phyloP scores from a whole-genome alignment of 345 rosid species.

The Crucihimalaya himalaica region DNA sequence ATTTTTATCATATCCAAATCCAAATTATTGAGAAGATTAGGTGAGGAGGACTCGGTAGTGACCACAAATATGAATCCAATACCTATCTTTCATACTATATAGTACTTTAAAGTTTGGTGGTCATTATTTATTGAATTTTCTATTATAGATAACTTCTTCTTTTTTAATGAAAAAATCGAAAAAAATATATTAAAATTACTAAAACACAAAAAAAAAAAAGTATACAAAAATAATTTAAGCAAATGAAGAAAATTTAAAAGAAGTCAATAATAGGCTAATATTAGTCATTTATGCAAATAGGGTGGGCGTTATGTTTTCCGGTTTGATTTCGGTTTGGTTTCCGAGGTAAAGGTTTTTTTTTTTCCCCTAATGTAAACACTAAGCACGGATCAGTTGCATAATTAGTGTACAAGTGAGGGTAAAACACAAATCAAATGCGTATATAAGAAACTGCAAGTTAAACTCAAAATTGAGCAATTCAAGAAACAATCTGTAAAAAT shows the following conservation, averaged over 20 bases:
- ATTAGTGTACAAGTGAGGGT: background rate
- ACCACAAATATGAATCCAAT: background rate
- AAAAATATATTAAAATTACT: no score
- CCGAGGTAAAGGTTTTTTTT: no score
- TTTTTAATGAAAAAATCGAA: no score
- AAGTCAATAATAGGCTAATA: background rate
- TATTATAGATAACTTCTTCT: no score
- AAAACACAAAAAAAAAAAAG: no score
- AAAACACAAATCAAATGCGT: conserved; percentile 3
- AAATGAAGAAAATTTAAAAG: background rate
- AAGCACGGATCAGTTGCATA: background rate
- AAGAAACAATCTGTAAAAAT: conserved; percentile 17
- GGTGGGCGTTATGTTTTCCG: no score
- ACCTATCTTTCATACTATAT: no score
- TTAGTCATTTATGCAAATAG: background rate
- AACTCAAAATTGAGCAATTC: background rate
- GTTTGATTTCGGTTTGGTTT: no score
- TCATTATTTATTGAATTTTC: no score
- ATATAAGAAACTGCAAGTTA: background rate
- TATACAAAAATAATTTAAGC: no score
- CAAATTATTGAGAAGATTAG: conserved; percentile 22
- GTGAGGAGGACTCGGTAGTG: background rate
- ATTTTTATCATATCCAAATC: background rate
- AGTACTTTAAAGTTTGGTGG: no score
- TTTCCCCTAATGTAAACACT: no score